Conservation (phyloP, 2,329 filamentous ascomycete species). For the Fusarium tricinctum region DNA sequence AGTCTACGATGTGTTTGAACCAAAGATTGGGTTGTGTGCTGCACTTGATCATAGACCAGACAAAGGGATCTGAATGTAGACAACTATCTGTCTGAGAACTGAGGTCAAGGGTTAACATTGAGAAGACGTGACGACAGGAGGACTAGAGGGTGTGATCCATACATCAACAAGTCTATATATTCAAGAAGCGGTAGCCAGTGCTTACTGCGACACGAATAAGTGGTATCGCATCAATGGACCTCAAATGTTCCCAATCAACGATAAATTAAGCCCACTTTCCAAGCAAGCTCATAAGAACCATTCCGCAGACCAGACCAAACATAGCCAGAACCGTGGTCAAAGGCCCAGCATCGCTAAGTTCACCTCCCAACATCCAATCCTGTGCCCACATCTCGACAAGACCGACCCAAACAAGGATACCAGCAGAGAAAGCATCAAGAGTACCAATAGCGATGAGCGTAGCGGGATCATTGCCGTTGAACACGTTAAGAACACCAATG, state of each 20-base stretch:
- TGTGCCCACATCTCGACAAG: constrained; percentile 83
- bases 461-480: constrained; percentile 79
- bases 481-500: constrained; percentile 75
- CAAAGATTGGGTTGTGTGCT: not conserved
- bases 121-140: not conserved
- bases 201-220: not conserved
- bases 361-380: constrained; percentile 75
- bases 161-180: constrained; percentile 4
- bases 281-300: constrained; percentile 78
- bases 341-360: constrained; percentile 66
- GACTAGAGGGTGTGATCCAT: not conserved
- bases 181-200: not conserved
- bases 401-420: constrained; percentile 82
- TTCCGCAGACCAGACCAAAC: constrained; percentile 69
- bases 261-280: constrained; percentile 77
- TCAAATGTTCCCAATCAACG: not conserved
- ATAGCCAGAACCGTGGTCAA: constrained; percentile 65
- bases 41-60: too few species aligned
- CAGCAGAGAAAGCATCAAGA: constrained; percentile 79
- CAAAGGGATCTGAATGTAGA: too few species aligned
- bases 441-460: constrained; percentile 81
- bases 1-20: not conserved
- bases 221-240: not conserved
- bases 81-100: too few species aligned
- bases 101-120: too few species aligned